Evolutionary conservation across 495 filamentous ascomycete species (phyloP), one percentile per base, ranked within the genome.

Genomic region (Apiosordaria backusii): DNA sequence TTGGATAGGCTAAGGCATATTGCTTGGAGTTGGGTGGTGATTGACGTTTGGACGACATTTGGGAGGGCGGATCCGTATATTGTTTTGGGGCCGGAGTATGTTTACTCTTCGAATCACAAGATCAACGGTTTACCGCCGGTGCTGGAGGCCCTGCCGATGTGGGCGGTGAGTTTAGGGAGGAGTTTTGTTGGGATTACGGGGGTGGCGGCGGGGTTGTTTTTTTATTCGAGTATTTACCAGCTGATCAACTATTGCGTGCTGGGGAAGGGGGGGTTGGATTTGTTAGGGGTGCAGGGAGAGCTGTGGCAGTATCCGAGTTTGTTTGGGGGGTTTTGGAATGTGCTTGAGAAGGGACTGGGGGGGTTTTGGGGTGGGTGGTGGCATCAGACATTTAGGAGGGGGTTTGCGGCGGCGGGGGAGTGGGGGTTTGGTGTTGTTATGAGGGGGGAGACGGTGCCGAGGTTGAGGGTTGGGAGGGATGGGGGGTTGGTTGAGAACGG

Each of bases 341-440:
- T 94, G 4, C 71, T 89, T 4, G 83, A 90, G 61, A 77, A 86
- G 57, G 92, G 92, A 0, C 77, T 97, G 1, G 80, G 84, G 7
- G 92, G 92, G 27, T 86, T 88, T 69, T 97, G 92, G 92, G 86
- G 89, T 53, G 83, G 79, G 18, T 96, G 89, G 88, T 97, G 92
- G 92, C 92, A 97, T 75, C 92, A 97, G 74, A 84, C 88, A 1
- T 95, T 97, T 78, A 87, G 91, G 3, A 82, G 85, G 45, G 89
- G 82, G 0, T 94, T 97, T 72, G 76, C 84, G 5, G 82, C 84
- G 1, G 84, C 88, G 0, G 75, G 81, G 0, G 72, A 75, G 7
- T 88, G 60, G 59, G 4, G 52, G 7, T 21, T 54, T 18, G 19
- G 4, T n/a, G 16, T 45, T 10, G 22, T n/a, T 24, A 3, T 13